A percentile compares a stretch with the other conserved stretches of the same genome.
Conservation (phyloP, 2,329 filamentous ascomycete genomes). For the Amauroascus niger region DNA sequence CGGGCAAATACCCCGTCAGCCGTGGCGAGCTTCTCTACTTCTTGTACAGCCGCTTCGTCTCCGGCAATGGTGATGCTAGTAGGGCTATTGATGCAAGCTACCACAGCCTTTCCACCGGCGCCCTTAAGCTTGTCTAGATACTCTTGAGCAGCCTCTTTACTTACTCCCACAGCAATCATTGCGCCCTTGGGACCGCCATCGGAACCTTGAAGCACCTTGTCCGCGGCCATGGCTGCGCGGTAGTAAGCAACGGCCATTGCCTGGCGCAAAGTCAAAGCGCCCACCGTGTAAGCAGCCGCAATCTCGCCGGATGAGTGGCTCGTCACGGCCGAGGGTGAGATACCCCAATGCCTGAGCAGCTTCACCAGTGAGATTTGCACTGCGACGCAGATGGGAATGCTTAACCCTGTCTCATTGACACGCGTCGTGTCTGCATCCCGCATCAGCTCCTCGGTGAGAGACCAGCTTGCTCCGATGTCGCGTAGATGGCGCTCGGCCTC, state of each 20-base stretch:
- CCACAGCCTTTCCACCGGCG: constrained; percentile 10
- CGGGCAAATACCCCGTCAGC: constrained; percentile 13
- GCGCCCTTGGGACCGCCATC: not conserved
- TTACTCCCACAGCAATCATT: constrained; percentile 13
- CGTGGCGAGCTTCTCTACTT: constrained; percentile 5
- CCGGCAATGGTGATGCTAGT: constrained; percentile 39
- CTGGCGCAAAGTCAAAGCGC: constrained; percentile 9
- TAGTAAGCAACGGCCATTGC: constrained; percentile 17
- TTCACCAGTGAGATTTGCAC: constrained; percentile 22
- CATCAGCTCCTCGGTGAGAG: constrained; percentile 1
- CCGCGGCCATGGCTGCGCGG: constrained; percentile 7
- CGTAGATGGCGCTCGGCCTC: not conserved
- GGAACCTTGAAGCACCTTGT: too few relatives aligned
- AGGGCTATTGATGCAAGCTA: constrained; percentile 36
- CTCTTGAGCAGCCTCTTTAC: not conserved
- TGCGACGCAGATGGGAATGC: constrained; percentile 20
- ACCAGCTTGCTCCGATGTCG: not conserved
- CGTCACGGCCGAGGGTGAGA: constrained; percentile 17
- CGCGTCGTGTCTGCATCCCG: not conserved
- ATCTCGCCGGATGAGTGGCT: constrained; percentile 25
- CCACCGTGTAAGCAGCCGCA: constrained; percentile 21
- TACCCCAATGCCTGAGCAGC: constrained; percentile 14
- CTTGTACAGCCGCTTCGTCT: constrained; percentile 29
- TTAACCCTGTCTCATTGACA: constrained; percentile 1
- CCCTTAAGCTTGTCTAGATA: not conserved